Evolutionary conservation across 495 filamentous ascomycete genomes (phyloP).

Genomic region (Beverwykella pulmonaria): DNA sequence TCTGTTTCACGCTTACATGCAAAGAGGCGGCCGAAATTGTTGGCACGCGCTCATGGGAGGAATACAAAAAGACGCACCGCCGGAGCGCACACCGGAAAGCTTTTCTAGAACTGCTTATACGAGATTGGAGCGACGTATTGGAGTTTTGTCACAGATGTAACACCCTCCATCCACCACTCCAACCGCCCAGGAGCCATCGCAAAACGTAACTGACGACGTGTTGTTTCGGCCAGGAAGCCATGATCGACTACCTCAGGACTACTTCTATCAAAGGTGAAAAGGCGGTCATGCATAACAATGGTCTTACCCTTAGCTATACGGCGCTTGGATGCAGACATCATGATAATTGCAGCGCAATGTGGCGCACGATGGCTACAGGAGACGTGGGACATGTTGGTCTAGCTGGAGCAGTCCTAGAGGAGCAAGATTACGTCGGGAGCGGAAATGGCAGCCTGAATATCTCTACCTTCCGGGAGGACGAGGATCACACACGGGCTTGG

Average conservation of each 20-base stretch:
- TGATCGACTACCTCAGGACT: constrained; percentile 2
- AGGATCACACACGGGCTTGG: background rate
- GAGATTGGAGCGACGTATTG: background rate
- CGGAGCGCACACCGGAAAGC: background rate
- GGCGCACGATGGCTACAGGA: too few species aligned
- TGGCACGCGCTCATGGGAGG: background rate
- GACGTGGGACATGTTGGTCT: too few species aligned
- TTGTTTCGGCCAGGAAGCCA: background rate
- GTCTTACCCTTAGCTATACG: too few species aligned
- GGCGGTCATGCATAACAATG: too few species aligned
- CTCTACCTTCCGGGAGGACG: background rate
- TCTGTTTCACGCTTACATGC: background rate
- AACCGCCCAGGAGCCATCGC: background rate
- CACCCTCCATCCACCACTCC: background rate
- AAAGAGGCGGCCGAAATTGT: background rate
- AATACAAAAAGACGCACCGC: background rate
- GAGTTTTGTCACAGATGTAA: background rate
- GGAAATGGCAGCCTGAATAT: background rate
- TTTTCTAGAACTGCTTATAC: background rate
- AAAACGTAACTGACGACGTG: background rate
- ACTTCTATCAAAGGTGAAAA: too few species aligned
- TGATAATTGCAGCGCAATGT: too few species aligned
- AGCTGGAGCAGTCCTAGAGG: too few species aligned
- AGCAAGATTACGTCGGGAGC: too few species aligned
- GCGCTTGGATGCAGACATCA: too few species aligned